Conservation (phyloP, 1,139 yeast genomes). For the Nakaseomyces nivariensis region DNA sequence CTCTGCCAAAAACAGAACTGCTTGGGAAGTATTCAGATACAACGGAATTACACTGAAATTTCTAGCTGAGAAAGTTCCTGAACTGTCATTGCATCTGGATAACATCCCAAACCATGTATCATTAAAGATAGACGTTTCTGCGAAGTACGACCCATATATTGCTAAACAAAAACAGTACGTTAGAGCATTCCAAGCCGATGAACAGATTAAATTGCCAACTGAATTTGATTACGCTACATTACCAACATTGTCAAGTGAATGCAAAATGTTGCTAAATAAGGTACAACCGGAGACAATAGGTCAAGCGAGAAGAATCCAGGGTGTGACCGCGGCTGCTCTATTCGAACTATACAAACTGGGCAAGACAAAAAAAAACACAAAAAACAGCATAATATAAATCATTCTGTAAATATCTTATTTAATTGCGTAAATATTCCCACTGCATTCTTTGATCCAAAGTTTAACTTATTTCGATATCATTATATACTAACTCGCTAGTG, state of each 20-base stretch:
- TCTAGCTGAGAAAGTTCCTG: conserved; percentile 29
- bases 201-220: conserved; percentile 54
- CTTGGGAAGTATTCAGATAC: conserved; percentile 45
- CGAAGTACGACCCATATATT: conserved; percentile 75
- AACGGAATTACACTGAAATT: conserved; percentile 32
- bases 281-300: conserved; percentile 86
- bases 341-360: conserved; percentile 48
- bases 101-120: conserved; percentile 44
- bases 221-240: conserved; percentile 50
- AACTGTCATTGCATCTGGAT: conserved; percentile 19
- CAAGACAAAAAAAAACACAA: conserved; percentile 9
- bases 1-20: conserved; percentile 42
- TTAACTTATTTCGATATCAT: background rate
- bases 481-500: background rate
- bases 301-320: conserved; percentile 89
- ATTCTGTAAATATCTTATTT: background rate
- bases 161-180: conserved; percentile 61
- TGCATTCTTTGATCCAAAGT: no score
- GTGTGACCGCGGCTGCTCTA: conserved; percentile 81
- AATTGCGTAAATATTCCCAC: background rate
- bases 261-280: conserved; percentile 54
- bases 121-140: conserved; percentile 63
- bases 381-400: background rate
- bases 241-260: conserved; percentile 60
- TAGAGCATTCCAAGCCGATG: conserved; percentile 76